phyloP scores from a whole-genome alignment of 768 basidiomycete genomes.

The Coprinopsis marcescibilis region DNA sequence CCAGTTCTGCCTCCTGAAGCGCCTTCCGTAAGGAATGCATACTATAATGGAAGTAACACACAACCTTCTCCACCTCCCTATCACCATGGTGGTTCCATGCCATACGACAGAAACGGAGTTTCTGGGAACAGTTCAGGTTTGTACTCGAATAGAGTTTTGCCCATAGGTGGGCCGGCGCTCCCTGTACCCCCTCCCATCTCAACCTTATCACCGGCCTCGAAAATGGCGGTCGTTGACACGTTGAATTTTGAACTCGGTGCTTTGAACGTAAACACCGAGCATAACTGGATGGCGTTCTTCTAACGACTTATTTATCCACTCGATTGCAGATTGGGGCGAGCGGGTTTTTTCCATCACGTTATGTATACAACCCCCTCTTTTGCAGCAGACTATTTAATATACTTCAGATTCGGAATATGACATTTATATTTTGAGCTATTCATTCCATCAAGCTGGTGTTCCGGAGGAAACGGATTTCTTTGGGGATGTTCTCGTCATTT shows the following conservation, averaged over 20 bases:
- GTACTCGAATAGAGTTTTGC: conserved; percentile 27
- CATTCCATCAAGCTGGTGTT: not conserved
- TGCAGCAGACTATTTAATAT: conserved; percentile 6
- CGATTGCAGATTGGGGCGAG: too few relatives aligned
- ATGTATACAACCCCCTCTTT: not conserved
- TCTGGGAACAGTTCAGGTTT: conserved; percentile 18
- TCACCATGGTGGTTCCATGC: conserved; percentile 2
- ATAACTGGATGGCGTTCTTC: conserved; percentile 46
- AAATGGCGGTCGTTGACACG: conserved; percentile 37
- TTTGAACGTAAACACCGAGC: conserved; percentile 35
- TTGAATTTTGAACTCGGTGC: conserved; percentile 46
- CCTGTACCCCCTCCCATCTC: conserved; percentile 16
- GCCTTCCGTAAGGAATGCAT: not conserved
- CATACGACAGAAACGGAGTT: not conserved
- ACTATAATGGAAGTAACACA: not conserved
- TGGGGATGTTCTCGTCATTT: not conserved
- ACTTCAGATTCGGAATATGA: not conserved
- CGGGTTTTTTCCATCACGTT: too few relatives aligned
- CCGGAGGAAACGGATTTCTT: not conserved
- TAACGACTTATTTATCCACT: conserved; percentile 16
- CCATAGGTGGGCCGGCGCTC: conserved; percentile 23
- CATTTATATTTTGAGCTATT: not conserved
- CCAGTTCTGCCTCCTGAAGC: conserved; percentile 7
- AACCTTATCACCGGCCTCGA: conserved; percentile 27
- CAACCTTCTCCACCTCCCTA: not conserved